phyloP scores from a whole-genome alignment of 805 yeast genomes.

The Maudiozyma saulgeensis region DNA sequence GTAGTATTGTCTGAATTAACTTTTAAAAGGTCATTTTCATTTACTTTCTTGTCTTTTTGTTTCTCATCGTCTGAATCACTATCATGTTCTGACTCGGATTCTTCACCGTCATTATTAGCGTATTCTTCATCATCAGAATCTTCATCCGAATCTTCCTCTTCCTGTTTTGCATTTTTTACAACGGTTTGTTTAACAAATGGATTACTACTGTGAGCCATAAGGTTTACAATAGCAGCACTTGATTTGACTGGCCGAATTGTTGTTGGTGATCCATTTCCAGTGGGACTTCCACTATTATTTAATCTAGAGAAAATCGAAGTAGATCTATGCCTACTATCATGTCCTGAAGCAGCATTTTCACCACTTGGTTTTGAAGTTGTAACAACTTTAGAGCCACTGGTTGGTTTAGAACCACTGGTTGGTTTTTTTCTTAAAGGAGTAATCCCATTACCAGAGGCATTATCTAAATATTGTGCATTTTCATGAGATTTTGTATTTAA shows the following conservation, averaged over 20 bases:
- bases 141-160: conserved; percentile 1
- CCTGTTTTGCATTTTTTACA: not conserved
- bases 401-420: not conserved
- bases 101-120: not conserved
- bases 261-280: not conserved
- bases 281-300: conserved; percentile 6
- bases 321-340: conserved; percentile 12
- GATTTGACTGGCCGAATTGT: conserved; percentile 13
- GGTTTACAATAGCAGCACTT: conserved; percentile 18
- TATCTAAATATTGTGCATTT: conserved; percentile 1
- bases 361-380: no score
- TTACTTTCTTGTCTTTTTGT: not conserved
- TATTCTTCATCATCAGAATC: not conserved
- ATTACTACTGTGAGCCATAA: conserved; percentile 24
- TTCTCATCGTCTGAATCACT: not conserved
- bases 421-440: conserved; percentile 8
- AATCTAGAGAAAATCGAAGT: conserved; percentile 14
- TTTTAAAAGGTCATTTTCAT: not conserved
- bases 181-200: conserved; percentile 25
- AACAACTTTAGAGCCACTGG: not conserved
- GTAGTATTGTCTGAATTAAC: not conserved
- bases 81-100: not conserved
- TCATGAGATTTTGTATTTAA: conserved; percentile 5
- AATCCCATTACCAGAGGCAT: conserved; percentile 2
- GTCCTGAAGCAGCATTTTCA: not conserved